Percentiles rank a stretch among this genome's conserved stretches.
Conservation (phyloP, 352 stramenopile species). For the Phytopythium oedochilum region DNA sequence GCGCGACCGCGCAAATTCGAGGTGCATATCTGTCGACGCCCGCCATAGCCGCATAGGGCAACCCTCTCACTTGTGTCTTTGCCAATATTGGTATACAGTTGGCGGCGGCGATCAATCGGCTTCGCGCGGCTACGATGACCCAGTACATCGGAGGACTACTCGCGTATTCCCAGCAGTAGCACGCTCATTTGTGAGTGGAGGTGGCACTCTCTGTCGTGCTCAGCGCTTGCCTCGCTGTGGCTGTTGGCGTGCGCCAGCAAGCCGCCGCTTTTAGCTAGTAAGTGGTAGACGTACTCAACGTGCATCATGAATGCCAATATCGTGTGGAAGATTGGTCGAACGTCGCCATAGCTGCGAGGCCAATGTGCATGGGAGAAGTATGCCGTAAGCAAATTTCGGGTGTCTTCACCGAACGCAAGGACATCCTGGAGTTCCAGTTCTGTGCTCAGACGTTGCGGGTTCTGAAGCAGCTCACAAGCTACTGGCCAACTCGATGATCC, state of each 20-base stretch:
- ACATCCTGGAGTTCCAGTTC: slow-evolving; percentile 11
- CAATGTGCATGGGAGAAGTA: slow-evolving; percentile 34
- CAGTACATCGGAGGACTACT: slow-evolving; percentile 27
- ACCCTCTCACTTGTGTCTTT: background rate
- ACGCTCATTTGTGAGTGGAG: slow-evolving; percentile 1
- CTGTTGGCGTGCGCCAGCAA: slow-evolving; percentile 6
- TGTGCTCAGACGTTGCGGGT: slow-evolving; percentile 19
- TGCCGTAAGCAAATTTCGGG: slow-evolving; percentile 18
- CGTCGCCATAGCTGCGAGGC: slow-evolving; percentile 20
- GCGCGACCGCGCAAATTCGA: slow-evolving; percentile 76
- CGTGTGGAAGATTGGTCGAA: slow-evolving; percentile 20
- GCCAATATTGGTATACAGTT: slow-evolving; percentile 45
- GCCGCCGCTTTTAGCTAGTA: slow-evolving; percentile 21
- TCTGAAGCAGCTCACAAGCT: slow-evolving; percentile 33
- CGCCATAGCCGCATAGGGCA: background rate
- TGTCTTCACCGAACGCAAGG: slow-evolving; percentile 2
- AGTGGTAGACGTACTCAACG: slow-evolving; percentile 22
- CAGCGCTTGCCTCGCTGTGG: background rate
- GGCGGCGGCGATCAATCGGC: slow-evolving; percentile 83
- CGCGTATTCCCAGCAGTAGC: background rate
- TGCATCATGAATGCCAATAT: slow-evolving; percentile 39
- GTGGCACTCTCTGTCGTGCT: background rate
- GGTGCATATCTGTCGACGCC: slow-evolving; percentile 22
- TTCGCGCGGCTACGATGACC: slow-evolving; percentile 68
- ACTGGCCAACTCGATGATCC: slow-evolving; percentile 51